Conservation (phyloP, 495 filamentous ascomycete genomes). For the Tricharina praecox region DNA sequence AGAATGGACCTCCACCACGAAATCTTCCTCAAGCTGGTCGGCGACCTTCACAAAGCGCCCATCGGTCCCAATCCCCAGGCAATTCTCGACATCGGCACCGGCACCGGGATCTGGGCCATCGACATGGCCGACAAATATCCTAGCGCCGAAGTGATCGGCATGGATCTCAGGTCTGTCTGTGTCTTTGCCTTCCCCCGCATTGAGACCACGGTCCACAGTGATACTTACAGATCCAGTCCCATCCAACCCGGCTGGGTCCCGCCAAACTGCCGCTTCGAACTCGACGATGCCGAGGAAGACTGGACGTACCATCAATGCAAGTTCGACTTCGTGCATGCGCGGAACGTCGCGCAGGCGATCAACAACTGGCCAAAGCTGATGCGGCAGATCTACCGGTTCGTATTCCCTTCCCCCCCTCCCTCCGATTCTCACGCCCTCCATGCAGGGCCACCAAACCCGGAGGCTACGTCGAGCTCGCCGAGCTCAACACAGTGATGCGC, state of each 20-base stretch:
- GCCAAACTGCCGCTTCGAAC: constrained; percentile 39
- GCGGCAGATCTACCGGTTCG: not conserved
- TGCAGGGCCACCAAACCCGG: constrained; percentile 19
- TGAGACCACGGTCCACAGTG: not conserved
- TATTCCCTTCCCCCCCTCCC: not conserved
- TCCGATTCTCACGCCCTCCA: not conserved
- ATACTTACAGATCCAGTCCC: not conserved
- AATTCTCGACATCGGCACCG: not conserved
- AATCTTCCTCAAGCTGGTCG: constrained; percentile 34
- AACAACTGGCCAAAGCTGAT: constrained; percentile 1
- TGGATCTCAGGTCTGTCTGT: not conserved
- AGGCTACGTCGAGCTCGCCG: constrained; percentile 44
- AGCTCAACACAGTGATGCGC: constrained; percentile 32
- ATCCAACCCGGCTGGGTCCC: constrained; percentile 5
- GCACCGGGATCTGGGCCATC: too few species aligned
- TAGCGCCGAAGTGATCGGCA: not conserved
- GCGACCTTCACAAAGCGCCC: constrained; percentile 41
- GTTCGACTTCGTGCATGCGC: constrained; percentile 9
- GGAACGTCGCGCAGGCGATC: constrained; percentile 5
- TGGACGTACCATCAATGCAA: constrained; percentile 31
- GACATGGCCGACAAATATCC: too few species aligned
- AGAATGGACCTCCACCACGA: constrained; percentile 36
- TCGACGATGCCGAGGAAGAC: constrained; percentile 37
- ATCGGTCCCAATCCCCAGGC: constrained; percentile 22
- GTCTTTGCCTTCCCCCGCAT: not conserved